A percentile compares a stretch with the other conserved stretches of the same genome.
Evolutionary conservation across 2,329 filamentous ascomycete species (phyloP).

Genomic region (Salinomyces thailandicus): DNA sequence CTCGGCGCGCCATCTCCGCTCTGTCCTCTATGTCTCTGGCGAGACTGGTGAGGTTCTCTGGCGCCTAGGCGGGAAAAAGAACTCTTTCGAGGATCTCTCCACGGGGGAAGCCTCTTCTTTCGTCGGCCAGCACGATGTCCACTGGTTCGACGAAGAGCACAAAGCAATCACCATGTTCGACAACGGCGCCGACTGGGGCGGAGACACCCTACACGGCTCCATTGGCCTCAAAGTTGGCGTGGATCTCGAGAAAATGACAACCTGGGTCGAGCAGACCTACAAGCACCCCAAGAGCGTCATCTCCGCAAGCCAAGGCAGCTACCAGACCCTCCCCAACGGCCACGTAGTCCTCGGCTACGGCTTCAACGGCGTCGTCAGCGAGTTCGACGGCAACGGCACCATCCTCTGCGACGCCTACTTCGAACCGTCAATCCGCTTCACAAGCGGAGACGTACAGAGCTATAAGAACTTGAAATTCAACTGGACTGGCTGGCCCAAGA

Average conservation of each 20-base stretch:
- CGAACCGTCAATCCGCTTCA: constrained; percentile 35
- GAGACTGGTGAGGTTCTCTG: constrained; percentile 41
- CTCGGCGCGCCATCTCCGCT: constrained; percentile 40
- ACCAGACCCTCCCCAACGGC: constrained; percentile 43
- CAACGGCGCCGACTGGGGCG: constrained; percentile 36
- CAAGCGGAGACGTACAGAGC: constrained; percentile 28
- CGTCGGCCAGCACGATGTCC: constrained; percentile 43
- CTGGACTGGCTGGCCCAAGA: constrained; percentile 33
- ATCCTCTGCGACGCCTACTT: constrained; percentile 45
- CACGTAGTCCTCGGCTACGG: constrained; percentile 49
- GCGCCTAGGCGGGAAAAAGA: constrained; percentile 33
- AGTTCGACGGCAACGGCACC: constrained; percentile 35
- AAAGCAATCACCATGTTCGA: constrained; percentile 32
- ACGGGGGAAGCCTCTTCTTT: constrained; percentile 25
- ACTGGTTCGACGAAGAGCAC: constrained; percentile 31
- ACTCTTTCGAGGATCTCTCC: constrained; percentile 20
- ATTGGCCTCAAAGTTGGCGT: constrained; percentile 14
- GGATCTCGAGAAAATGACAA: constrained; percentile 21
- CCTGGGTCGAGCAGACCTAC: constrained; percentile 18
- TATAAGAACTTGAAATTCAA: constrained; percentile 44
- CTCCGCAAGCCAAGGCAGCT: constrained; percentile 40
- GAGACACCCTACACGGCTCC: constrained; percentile 10
- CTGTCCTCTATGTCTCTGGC: constrained; percentile 39
- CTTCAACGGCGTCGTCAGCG: constrained; percentile 28
- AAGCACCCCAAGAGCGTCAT: constrained; percentile 25